Percentiles rank a stretch among this genome's conserved stretches.
These are phyloP conservation scores for Rhodomyrtus psidioides DNA, from an alignment of 441 rosid species.

Conservation along the genomic window DNA sequence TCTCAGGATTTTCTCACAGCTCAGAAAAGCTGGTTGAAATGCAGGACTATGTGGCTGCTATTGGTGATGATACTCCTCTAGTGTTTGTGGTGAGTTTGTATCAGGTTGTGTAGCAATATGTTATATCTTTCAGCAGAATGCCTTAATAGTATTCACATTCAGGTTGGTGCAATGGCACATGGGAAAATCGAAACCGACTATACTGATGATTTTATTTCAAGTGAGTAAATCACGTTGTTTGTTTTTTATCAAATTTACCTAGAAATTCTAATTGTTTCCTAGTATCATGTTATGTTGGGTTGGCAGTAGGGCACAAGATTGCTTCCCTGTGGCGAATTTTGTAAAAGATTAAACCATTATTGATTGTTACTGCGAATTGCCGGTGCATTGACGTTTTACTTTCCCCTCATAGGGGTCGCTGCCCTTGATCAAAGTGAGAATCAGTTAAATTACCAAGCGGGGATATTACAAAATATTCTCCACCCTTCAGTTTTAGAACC, in stretches of 20 bases:
- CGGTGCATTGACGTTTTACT: neutral
- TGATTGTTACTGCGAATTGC: neutral
- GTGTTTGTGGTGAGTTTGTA: conserved; percentile 70
- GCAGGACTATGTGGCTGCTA: conserved; percentile 42
- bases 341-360: neutral
- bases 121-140: neutral
- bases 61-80: conserved; percentile 42
- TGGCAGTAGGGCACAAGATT: neutral
- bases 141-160: conserved; percentile 2
- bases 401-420: neutral
- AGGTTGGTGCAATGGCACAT: conserved; percentile 93
- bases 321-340: neutral
- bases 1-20: conserved; percentile 73
- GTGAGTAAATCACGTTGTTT: conserved; percentile 23
- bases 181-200: conserved; percentile 71
- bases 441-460: neutral
- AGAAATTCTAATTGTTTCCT: neutral
- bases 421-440: neutral
- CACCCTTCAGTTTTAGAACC: neutral
- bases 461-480: neutral
- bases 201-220: conserved; percentile 61
- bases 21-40: conserved; percentile 55
- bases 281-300: neutral
- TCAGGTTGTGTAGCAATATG: neutral
- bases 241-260: neutral